phyloP scores from a whole-genome alignment of 441 rosid genomes.

The Corymbia citriodora region DNA sequence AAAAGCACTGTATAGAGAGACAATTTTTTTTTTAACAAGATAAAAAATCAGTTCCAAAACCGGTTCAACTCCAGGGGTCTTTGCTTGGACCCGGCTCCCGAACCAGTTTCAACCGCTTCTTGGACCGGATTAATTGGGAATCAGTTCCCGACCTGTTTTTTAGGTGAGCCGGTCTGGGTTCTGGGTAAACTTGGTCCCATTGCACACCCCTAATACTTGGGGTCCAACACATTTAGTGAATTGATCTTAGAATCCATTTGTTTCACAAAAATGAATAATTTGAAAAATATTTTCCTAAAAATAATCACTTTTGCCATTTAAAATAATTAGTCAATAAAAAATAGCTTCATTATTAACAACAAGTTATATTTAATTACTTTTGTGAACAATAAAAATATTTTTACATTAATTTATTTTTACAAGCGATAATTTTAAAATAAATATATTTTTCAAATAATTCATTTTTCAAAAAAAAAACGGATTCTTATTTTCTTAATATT shows the following conservation, averaged over 20 bases:
- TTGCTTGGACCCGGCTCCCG: too few species aligned
- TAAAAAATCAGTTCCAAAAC: too few species aligned
- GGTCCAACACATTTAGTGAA: neutral
- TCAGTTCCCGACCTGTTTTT: too few species aligned
- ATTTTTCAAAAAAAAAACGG: neutral
- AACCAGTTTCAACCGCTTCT: too few species aligned
- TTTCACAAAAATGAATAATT: neutral
- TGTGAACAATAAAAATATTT: neutral
- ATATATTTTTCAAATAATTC: neutral
- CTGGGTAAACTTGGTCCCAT: too few species aligned
- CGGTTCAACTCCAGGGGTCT: too few species aligned
- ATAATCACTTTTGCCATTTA: rapidly evolving
- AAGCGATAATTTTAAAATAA: neutral
- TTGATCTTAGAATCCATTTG: neutral
- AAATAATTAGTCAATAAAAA: neutral
- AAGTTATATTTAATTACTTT: neutral
- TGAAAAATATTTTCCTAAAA: neutral
- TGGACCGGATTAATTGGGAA: too few species aligned
- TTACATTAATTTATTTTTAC: neutral
- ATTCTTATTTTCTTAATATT: neutral
- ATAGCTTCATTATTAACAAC: neutral
- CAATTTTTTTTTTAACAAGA: too few species aligned
- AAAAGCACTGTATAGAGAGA: too few species aligned
- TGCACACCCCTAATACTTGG: neutral
- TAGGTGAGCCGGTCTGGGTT: too few species aligned